phyloP scores from a whole-genome alignment of 2,329 filamentous ascomycete genomes.

The Tolypocladium sp. region DNA sequence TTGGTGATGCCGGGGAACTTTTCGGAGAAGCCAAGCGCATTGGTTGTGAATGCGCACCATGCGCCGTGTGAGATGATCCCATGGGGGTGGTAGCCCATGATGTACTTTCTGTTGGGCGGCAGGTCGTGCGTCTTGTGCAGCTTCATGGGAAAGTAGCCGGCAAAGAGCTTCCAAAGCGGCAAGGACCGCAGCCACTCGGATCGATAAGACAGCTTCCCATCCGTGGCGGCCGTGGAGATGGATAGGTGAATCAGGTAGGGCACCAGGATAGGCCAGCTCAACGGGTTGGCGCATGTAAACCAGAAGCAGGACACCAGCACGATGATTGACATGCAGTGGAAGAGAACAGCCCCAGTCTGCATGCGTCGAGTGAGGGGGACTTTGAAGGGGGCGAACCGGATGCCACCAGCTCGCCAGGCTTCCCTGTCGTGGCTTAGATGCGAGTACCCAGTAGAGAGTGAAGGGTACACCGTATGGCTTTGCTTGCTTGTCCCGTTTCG shows the following conservation, averaged over 20 bases:
- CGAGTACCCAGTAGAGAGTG: conserved; percentile 11
- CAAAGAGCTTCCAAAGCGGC: conserved; percentile 79
- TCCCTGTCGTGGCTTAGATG: conserved; percentile 14
- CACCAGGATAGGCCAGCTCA: conserved; percentile 74
- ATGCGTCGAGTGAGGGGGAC: conserved; percentile 62
- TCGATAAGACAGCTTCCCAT: conserved; percentile 66
- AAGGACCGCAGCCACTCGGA: conserved; percentile 65
- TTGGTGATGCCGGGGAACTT: conserved; percentile 95
- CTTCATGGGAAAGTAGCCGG: conserved; percentile 81
- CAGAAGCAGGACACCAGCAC: conserved; percentile 73
- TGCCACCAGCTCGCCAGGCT: conserved; percentile 37
- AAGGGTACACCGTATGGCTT: conserved; percentile 15
- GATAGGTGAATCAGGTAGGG: conserved; percentile 79
- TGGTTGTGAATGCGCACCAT: conserved; percentile 83
- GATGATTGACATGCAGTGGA: conserved; percentile 65
- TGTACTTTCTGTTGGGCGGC: conserved; percentile 78
- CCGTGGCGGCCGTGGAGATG: conserved; percentile 66
- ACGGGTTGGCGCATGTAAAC: conserved; percentile 79
- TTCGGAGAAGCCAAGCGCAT: conserved; percentile 76
- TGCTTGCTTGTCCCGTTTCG: neutral
- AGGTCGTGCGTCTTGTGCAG: conserved; percentile 79
- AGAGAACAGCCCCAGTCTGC: conserved; percentile 70
- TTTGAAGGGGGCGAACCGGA: conserved; percentile 77
- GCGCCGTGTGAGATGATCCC: conserved; percentile 97
- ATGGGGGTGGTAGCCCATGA: conserved; percentile 95